phyloP scores from a whole-genome alignment of 2,329 filamentous ascomycete species.

The Neodidymelliopsis sp. region DNA sequence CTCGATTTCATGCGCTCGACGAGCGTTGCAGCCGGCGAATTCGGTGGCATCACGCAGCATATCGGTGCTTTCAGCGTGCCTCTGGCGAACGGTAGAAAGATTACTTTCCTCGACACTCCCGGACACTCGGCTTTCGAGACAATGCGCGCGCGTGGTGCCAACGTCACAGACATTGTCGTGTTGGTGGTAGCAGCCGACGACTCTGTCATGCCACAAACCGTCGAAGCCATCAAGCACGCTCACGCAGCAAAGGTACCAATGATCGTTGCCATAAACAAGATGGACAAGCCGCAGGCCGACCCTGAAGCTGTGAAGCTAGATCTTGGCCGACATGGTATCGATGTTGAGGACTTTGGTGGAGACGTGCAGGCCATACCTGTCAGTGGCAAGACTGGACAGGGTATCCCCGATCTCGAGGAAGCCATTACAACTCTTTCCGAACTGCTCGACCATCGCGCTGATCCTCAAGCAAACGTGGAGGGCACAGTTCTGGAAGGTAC shows the following conservation, averaged over 20 bases:
- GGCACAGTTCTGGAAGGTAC: slow-evolving; percentile 94
- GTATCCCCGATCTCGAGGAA: slow-evolving; percentile 92
- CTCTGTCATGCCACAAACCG: slow-evolving; percentile 94
- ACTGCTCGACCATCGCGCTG: slow-evolving; percentile 87
- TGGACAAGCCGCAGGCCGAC: slow-evolving; percentile 85
- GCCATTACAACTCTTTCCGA: slow-evolving; percentile 86
- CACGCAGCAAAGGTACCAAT: slow-evolving; percentile 87
- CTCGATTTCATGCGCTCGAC: slow-evolving; percentile 93
- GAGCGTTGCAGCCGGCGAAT: slow-evolving; percentile 87
- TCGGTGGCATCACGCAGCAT: slow-evolving; percentile 97
- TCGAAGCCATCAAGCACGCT: slow-evolving; percentile 96
- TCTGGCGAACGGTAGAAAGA: slow-evolving; percentile 81
- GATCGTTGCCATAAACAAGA: slow-evolving; percentile 97
- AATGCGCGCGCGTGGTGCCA: slow-evolving; percentile 94
- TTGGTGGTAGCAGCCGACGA: slow-evolving; percentile 96
- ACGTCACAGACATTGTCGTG: slow-evolving; percentile 96
- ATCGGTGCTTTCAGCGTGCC: slow-evolving; percentile 96
- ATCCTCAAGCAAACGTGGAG: slow-evolving; percentile 78
- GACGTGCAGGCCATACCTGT: slow-evolving; percentile 92
- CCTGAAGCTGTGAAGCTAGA: slow-evolving; percentile 88
- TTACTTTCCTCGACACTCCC: slow-evolving; percentile 96
- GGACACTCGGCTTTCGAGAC: slow-evolving; percentile 94
- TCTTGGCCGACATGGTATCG: slow-evolving; percentile 80
- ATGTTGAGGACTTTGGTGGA: slow-evolving; percentile 93
- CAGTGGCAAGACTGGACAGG: slow-evolving; percentile 90